A percentile compares a stretch with the other conserved stretches of the same genome.
phyloP scores from a whole-genome alignment of 2,329 filamentous ascomycete species.

The Colletotrichum filicis region DNA sequence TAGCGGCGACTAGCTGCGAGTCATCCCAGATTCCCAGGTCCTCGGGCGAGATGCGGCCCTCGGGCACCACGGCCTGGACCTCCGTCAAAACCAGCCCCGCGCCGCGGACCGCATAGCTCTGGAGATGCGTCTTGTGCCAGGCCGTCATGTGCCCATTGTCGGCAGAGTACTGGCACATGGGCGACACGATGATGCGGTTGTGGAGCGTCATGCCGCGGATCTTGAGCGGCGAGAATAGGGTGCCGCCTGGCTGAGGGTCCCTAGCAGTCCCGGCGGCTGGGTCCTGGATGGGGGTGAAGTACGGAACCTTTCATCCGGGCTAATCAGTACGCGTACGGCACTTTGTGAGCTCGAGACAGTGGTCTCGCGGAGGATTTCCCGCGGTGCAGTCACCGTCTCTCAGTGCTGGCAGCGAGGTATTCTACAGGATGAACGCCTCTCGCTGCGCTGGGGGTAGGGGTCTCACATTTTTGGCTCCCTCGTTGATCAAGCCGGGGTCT shows the following conservation, averaged over 20 bases:
- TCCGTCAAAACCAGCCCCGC: slow-evolving; percentile 75
- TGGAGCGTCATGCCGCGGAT: slow-evolving; percentile 55
- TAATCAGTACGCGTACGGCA: not conserved
- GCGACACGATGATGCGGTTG: slow-evolving; percentile 58
- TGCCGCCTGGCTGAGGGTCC: slow-evolving; percentile 55
- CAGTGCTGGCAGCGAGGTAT: not conserved
- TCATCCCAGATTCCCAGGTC: slow-evolving; percentile 78
- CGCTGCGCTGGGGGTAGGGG: not conserved
- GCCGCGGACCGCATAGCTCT: slow-evolving; percentile 49
- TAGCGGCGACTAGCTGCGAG: slow-evolving; percentile 71
- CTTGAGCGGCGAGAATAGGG: slow-evolving; percentile 55
- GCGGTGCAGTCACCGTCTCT: not conserved
- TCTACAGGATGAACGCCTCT: not conserved
- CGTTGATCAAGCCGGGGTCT: slow-evolving; percentile 34
- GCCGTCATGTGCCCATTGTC: slow-evolving; percentile 53
- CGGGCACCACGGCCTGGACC: slow-evolving; percentile 73
- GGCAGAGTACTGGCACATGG: slow-evolving; percentile 60
- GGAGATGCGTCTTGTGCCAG: slow-evolving; percentile 55
- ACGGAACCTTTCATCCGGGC: slow-evolving; percentile 44
- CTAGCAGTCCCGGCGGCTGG: slow-evolving; percentile 58
- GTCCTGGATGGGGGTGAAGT: slow-evolving; percentile 60
- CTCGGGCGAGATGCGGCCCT: slow-evolving; percentile 79
- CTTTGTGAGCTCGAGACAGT: not conserved
- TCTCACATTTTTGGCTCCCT: slow-evolving; percentile 45
- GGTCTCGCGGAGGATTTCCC: not conserved